A percentile compares a stretch with the other conserved stretches of the same genome.
These are phyloP conservation scores for Emergomyces pasteurianus DNA, from an alignment of 2,329 filamentous ascomycete species.

Conservation along the genomic window DNA sequence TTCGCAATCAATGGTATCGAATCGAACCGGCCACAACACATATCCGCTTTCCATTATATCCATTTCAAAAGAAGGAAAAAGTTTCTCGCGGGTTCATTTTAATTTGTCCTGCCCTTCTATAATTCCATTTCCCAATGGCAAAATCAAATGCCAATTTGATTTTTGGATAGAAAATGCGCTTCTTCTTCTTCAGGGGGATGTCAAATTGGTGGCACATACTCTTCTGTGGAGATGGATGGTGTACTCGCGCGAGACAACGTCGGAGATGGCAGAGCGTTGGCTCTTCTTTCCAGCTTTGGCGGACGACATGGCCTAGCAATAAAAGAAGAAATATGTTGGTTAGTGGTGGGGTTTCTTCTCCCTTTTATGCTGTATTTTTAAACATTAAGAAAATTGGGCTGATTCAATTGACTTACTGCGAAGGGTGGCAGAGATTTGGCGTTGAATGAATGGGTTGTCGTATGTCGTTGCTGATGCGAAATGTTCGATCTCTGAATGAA, in stretches of 20 bases:
- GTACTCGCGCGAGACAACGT: constrained; percentile 99
- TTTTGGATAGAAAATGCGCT: not conserved
- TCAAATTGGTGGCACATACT: constrained; percentile 50
- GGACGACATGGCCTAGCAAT: constrained; percentile 43
- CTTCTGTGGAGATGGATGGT: constrained; percentile 99
- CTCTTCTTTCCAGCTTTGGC: constrained; percentile 56
- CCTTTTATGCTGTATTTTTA: not conserved
- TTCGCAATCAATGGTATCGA: not conserved
- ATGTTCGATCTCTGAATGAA: constrained; percentile 18
- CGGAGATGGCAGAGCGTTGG: constrained; percentile 86
- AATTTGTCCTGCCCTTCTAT: not conserved
- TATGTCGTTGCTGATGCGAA: constrained; percentile 12
- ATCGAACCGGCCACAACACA: not conserved
- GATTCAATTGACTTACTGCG: constrained; percentile 22
- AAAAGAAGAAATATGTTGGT: not conserved
- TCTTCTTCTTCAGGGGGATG: constrained; percentile 6
- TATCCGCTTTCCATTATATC: not conserved
- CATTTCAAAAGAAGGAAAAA: too few relatives aligned
- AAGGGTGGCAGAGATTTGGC: constrained; percentile 20
- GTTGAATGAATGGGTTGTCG: constrained; percentile 24
- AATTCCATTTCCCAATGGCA: not conserved
- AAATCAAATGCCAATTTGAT: not conserved
- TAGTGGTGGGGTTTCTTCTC: not conserved
- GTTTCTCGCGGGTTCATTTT: not conserved
- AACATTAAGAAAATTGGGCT: not conserved